Base-by-base conservation (phyloP, 2,329 filamentous ascomycete species). In the Aspergillus fumigatus region DNA sequence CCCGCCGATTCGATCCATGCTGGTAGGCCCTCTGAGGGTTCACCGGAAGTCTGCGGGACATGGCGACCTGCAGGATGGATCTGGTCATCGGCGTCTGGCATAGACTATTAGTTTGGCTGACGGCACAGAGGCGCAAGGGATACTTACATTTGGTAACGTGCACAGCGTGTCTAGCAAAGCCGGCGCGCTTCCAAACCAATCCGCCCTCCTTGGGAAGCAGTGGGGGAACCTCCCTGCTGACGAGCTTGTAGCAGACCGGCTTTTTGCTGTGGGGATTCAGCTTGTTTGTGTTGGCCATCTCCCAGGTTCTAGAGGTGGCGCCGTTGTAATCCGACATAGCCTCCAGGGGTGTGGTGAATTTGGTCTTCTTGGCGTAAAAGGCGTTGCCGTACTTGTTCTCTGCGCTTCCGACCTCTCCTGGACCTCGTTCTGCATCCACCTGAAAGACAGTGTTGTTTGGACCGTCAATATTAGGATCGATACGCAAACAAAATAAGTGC, bases 351-450 rank as follows among this genome's bases (percentile, higher is more conserved):
- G 87, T 96, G 6, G 80, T 83, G 58, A 91, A 86, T 73, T 89
- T 90, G 2, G 89, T 96, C 75, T 89, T 89, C 75, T 90, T 87
- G 3, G 89, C 89, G 66, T 88, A 92, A 73, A 96, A 96, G 6
- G 88, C 92, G 68, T 97, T 96, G 53, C 92, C 92, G 74, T 96
- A 92, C 60, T 80, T 87, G 77, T 97, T 97, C 75, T 92, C 88
- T 0, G 81, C 78, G 63, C 88, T 92, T 38, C 92, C 92, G 0
- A 93, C 88, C 4, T 88, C 87, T 0, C 85, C 90, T 0, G 88
- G 81, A 0, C 87, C 87, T 1, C 82, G 79, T 1, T 85, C 81
- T 0, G 90, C 88, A 65, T 97, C 92, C 11, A 88, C 86, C 75
- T 92, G 85, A 79, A 91, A 93, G 57, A 96, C 81, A 0, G 91